These are phyloP conservation scores for Fusarium abutilonis DNA, from an alignment of 2,329 filamentous ascomycete genomes.

Conservation along the genomic window DNA sequence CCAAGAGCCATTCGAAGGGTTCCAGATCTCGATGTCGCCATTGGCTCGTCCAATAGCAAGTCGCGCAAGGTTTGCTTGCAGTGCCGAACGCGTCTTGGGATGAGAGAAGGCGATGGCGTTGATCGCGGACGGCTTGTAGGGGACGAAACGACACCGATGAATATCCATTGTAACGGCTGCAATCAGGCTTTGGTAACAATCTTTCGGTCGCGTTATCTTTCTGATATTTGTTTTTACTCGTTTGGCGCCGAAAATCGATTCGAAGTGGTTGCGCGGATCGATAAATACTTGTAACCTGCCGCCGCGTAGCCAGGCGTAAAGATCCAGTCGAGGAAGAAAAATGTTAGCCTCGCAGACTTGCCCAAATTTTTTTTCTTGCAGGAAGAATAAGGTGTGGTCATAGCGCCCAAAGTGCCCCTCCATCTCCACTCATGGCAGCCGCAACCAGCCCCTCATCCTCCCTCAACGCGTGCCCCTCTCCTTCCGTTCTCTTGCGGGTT, in stretches of 20 bases:
- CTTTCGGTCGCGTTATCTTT: slow-evolving; percentile 15
- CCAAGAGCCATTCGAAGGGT: slow-evolving; percentile 83
- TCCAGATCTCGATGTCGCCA: slow-evolving; percentile 98
- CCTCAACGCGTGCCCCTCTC: slow-evolving; percentile 22
- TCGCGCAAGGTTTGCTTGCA: slow-evolving; percentile 67
- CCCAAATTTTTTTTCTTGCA: slow-evolving; percentile 49
- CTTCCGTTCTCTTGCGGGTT: slow-evolving; percentile 22
- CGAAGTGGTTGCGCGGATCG: slow-evolving; percentile 11
- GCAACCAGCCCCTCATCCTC: slow-evolving; percentile 32
- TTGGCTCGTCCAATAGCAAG: slow-evolving; percentile 92
- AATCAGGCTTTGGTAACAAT: slow-evolving; percentile 11
- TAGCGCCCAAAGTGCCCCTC: slow-evolving; percentile 48
- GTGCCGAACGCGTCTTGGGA: slow-evolving; percentile 60
- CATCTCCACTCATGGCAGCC: slow-evolving; percentile 39
- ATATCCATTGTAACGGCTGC: slow-evolving; percentile 76
- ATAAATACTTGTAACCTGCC: slow-evolving; percentile 25
- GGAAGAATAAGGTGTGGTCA: slow-evolving; percentile 49
- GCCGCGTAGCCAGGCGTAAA: slow-evolving; percentile 45
- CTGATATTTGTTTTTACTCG: slow-evolving; percentile 2
- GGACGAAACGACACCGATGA: slow-evolving; percentile 95
- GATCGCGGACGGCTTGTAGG: slow-evolving; percentile 89
- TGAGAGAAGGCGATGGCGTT: slow-evolving; percentile 96
- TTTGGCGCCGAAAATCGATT: background rate
- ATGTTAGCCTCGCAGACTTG: slow-evolving; percentile 44
- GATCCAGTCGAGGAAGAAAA: slow-evolving; percentile 45